Evolutionary conservation across 257 asterid species (phyloP).

Genomic region (Paulownia fortunei): DNA sequence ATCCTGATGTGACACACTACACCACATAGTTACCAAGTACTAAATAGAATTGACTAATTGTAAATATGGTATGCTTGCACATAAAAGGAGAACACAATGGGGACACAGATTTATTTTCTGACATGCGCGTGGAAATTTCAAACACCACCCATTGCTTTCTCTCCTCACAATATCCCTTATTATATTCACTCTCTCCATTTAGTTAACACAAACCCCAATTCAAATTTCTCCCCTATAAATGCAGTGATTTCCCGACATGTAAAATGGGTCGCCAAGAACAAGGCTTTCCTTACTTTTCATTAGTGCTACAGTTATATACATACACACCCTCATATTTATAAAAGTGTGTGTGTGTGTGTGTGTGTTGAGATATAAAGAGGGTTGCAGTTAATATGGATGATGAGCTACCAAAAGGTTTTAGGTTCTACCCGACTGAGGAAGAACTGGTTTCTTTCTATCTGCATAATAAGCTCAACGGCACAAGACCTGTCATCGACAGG

Average conservation of each 20-base stretch:
- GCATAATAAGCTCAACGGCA: not conserved
- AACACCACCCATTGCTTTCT: not conserved
- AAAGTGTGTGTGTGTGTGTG: not conserved
- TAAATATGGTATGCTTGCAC: not conserved
- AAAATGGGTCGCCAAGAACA: not conserved
- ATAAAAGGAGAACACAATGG: not conserved
- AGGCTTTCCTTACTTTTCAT: not conserved
- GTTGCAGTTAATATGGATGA: not conserved
- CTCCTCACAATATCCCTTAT: not conserved
- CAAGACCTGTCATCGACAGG: not conserved
- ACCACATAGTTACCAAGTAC: too few species aligned
- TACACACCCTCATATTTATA: too few species aligned
- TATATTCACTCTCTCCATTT: not conserved
- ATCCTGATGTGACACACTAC: too few species aligned
- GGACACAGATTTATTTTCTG: not conserved
- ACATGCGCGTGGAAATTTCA: not conserved
- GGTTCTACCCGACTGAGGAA: not conserved
- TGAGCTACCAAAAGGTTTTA: not conserved
- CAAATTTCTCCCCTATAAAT: not conserved
- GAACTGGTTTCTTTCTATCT: constrained; percentile 6
- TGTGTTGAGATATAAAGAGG: not conserved
- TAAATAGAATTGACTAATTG: not conserved
- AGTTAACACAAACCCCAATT: not conserved
- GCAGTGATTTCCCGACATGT: not conserved
- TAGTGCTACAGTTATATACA: not conserved